Base-by-base conservation (phyloP, 768 basidiomycete species). In the Tylopilus rubrobrunneus region DNA sequence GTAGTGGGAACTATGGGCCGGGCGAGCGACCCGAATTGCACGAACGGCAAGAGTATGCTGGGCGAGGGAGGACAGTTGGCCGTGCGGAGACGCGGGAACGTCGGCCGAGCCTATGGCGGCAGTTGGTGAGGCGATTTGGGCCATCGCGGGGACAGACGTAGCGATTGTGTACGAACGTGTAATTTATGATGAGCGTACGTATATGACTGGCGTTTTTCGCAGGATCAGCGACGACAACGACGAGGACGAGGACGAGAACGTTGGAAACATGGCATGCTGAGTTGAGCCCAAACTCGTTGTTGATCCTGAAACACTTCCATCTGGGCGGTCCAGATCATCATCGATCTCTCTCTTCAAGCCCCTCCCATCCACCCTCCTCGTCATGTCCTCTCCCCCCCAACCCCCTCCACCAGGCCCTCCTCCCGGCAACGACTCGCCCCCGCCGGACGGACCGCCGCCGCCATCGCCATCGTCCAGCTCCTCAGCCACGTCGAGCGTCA, bases 61-160 rank as follows among this genome's bases (percentile, higher is more conserved):
- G 55, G 11, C 53, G 29, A 5, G 21, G 36, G 3, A 39, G 53
- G 36, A 36, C 7, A 28, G 14, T 43, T 31, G 49, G 15, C 5
- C 15, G 57, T 23, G 45, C 48, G 9, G 46, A 33, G 27, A 29
- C 11, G 19, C 57, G 62, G 5, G 57, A 65, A 34, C 65, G 65
- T 17, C 50, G 58, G 6, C 58, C 60, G n/a, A 66, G 66, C 2
- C 23, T 67, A 11, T 66, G 65, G 65, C 55, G 55, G 45, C 63
- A 60, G 31, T 60, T 66, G 27, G 63, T 67, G 45, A 55, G 61
- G 29, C 63, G 66, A 34, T 65, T 66, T 4, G 58, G 51, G 28
- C 58, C 62, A 37, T 39, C 37, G 37, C 62, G 56, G 4, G 65
- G 65, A 42, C 56, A 65, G 28, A 60, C 62, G 11, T 65, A 54